These are phyloP conservation scores for rapeseed (Brassica napus) DNA, from an alignment of 345 rosid species.

Conservation along the genomic window Da-Ae NC_063451.1:11661501-11662000, in stretches of 20 bases:
- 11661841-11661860: no score
- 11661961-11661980: no score
- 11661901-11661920: no score
- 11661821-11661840: no score
- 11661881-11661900: no score
- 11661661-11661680: slow-evolving; percentile 70
- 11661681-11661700: slow-evolving; percentile 55
- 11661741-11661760: slow-evolving; percentile 23
- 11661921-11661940: no score
- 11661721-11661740: slow-evolving; percentile 17
- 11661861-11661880: no score
- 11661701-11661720: slow-evolving; percentile 43
- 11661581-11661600: slow-evolving; percentile 24
- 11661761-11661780: not conserved
- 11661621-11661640: slow-evolving; percentile 68
- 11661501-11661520: not conserved
- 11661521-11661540: not conserved
- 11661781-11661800: slow-evolving; percentile 72
- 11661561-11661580: slow-evolving; percentile 35
- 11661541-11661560: not conserved
- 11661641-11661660: slow-evolving; percentile 77
- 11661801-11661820: slow-evolving; percentile 39
- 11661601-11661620: slow-evolving; percentile 67
- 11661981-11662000: no score
- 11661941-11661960: no score